Percentiles rank a stretch among this genome's conserved stretches.
These are phyloP conservation scores for Chlorella variabilis DNA, from an alignment of 163 green algal species.

Conservation along the genomic window DNA sequence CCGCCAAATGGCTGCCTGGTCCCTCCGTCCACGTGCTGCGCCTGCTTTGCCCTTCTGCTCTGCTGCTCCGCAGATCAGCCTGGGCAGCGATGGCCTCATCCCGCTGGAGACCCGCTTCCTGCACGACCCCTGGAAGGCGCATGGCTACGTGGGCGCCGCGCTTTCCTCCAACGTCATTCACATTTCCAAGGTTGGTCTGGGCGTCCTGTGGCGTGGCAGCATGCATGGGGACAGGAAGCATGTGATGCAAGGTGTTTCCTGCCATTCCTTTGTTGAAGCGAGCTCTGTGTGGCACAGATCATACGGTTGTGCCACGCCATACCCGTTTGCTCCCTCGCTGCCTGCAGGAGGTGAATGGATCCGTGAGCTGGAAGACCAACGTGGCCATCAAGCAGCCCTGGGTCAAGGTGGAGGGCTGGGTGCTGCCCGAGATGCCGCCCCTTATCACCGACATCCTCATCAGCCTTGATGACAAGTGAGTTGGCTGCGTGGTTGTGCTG, in stretches of 20 bases:
- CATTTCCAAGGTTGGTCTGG: constrained; percentile 56
- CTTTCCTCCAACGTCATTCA: constrained; percentile 82
- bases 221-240: no score
- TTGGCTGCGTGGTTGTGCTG: not conserved
- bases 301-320: no score
- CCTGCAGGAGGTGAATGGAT: constrained; percentile 17
- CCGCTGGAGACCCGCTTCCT: constrained; percentile 81
- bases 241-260: no score
- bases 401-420: constrained; percentile 76
- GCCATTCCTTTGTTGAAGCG: no score
- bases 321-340: no score
- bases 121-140: constrained; percentile 64
- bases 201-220: no score
- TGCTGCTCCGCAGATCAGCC: constrained; percentile 39
- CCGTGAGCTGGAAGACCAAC: constrained; percentile 50
- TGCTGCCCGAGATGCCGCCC: constrained; percentile 79
- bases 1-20: no score
- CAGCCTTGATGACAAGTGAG: constrained; percentile 74
- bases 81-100: constrained; percentile 71
- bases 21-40: no score
- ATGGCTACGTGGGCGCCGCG: constrained; percentile 77
- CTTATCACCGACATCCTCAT: constrained; percentile 93
- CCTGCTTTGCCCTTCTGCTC: no score
- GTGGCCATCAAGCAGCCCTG: constrained; percentile 66
- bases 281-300: no score